A percentile compares a stretch with the other conserved stretches of the same genome.
Conservation (phyloP, 768 basidiomycete genomes). For the Lactarius trivialis region DNA sequence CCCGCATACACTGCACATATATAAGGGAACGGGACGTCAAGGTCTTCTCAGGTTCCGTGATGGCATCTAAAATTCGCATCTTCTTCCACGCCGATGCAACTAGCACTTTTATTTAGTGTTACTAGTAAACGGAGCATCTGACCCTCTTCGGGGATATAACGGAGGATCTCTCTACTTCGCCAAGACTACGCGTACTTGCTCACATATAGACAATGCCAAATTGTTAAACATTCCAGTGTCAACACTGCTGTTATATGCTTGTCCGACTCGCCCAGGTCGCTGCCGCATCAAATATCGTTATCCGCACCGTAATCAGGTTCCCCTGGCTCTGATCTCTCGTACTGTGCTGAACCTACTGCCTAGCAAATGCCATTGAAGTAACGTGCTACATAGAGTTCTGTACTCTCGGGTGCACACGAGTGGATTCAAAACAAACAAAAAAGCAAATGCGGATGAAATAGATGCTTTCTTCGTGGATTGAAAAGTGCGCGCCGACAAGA, state of each 20-base stretch:
- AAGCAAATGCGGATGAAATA: constrained; percentile 43
- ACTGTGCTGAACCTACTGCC: constrained; percentile 31
- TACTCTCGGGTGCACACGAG: too few species aligned
- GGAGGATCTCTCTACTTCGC: constrained; percentile 40
- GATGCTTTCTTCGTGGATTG: constrained; percentile 44
- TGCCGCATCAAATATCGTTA: constrained; percentile 39
- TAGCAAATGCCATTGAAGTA: too few species aligned
- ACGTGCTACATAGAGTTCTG: too few species aligned
- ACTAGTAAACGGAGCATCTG: background rate
- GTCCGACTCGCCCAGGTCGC: constrained; percentile 39
- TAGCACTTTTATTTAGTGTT: background rate
- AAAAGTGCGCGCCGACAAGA: constrained; percentile 39
- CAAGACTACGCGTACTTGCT: constrained; percentile 39
- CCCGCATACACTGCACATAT: background rate
- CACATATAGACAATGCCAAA: constrained; percentile 40
- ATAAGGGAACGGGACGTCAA: background rate
- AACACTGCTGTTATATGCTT: constrained; percentile 38
- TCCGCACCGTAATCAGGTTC: constrained; percentile 33
- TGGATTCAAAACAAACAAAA: too few species aligned
- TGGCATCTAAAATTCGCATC: constrained; percentile 8
- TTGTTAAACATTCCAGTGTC: constrained; percentile 30
- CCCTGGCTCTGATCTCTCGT: background rate
- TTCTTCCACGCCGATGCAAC: constrained; percentile 17
- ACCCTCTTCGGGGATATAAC: constrained; percentile 37
- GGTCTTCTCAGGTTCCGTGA: background rate